Evolutionary conservation across 1,139 yeast genomes (phyloP).

Genomic region (Magnusiomyces suaveolens): DNA sequence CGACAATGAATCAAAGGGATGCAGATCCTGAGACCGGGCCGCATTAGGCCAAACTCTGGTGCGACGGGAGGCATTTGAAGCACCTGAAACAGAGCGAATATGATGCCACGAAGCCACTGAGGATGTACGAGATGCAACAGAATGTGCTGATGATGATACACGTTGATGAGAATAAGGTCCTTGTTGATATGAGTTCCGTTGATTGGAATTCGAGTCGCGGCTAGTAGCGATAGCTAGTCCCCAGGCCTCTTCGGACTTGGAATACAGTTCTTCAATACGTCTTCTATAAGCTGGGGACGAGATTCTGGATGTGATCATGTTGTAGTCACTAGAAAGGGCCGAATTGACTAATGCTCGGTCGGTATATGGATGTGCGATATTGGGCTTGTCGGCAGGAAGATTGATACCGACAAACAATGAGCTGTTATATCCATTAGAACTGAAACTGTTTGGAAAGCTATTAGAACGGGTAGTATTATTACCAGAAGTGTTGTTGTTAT

Average conservation of each 20-base stretch:
- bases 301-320: constrained; percentile 32
- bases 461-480: neutral
- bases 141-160: neutral
- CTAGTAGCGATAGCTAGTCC: constrained; percentile 97
- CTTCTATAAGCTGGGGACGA: constrained; percentile 28
- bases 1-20: constrained; percentile 12
- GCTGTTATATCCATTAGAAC: too few relatives aligned
- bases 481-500: neutral
- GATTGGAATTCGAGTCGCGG: constrained; percentile 28
- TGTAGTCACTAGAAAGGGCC: constrained; percentile 27
- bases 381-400: constrained; percentile 30
- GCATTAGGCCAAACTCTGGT: neutral
- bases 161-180: neutral
- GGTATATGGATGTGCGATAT: constrained; percentile 25
- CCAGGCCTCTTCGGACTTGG: constrained; percentile 40
- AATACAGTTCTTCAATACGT: constrained; percentile 25
- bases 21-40: neutral
- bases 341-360: constrained; percentile 24
- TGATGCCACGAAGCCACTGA: constrained; percentile 11
- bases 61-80: constrained; percentile 7
- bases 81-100: constrained; percentile 6
- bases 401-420: constrained; percentile 30
- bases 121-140: constrained; percentile 5
- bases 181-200: neutral
- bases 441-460: neutral